Percentiles rank a stretch among this genome's conserved stretches.
Conservation (phyloP, 768 basidiomycete genomes). For the Omphalotus guepiniiformis region DNA sequence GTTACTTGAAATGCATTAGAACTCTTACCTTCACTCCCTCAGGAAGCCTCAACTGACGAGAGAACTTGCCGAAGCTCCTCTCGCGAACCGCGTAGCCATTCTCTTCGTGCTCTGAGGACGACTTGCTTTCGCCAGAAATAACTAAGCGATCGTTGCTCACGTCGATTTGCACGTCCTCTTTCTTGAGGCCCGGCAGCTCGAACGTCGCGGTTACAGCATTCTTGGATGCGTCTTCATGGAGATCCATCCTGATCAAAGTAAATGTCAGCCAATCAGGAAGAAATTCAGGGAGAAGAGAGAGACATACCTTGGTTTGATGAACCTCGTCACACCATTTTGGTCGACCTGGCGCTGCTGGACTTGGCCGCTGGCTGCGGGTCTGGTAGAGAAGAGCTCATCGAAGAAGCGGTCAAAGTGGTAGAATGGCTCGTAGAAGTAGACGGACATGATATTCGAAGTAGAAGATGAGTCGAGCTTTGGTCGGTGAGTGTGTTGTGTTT, state of each 20-base stretch:
- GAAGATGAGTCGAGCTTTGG: too few species aligned
- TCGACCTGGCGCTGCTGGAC: slow-evolving; percentile 10
- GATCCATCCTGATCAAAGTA: slow-evolving; percentile 49
- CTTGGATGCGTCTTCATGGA: slow-evolving; percentile 44
- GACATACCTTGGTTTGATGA: slow-evolving; percentile 30
- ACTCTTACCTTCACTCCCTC: slow-evolving; percentile 46
- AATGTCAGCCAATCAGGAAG: too few species aligned
- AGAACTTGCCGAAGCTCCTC: slow-evolving; percentile 43
- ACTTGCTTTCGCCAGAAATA: slow-evolving; percentile 46
- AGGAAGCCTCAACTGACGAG: slow-evolving; percentile 48
- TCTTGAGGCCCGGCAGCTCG: slow-evolving; percentile 55
- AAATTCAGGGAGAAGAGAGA: not conserved
- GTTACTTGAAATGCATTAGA: too few species aligned
- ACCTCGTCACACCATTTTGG: slow-evolving; percentile 9
- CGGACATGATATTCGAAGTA: slow-evolving; percentile 20
- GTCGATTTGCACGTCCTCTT: slow-evolving; percentile 52
- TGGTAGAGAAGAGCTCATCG: slow-evolving; percentile 29
- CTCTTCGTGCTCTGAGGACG: slow-evolving; percentile 31
- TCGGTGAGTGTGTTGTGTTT: too few species aligned
- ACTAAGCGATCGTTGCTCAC: slow-evolving; percentile 46
- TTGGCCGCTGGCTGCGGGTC: slow-evolving; percentile 1
- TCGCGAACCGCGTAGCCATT: slow-evolving; percentile 45
- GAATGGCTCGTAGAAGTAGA: slow-evolving; percentile 41
- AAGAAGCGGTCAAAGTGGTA: slow-evolving; percentile 43
- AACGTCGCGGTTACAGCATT: slow-evolving; percentile 55